Conservation (phyloP, 768 basidiomycete species). For the Macrolepiota fuliginosa region DNA sequence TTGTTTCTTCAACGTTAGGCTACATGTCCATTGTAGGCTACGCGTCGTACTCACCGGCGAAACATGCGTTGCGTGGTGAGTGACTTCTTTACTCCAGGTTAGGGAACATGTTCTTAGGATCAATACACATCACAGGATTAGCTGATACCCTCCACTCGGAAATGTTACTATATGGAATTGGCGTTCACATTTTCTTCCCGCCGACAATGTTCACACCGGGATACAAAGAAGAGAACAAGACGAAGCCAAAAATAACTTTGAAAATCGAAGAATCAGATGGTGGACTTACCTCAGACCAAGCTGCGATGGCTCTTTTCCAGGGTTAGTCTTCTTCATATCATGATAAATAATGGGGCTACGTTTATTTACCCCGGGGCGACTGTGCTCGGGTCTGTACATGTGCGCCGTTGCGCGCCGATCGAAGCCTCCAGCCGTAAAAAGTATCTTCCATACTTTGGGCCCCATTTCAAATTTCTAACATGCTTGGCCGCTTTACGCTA, state of each 20-base stretch:
- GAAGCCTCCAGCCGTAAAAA: background rate
- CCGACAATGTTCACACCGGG: constrained; percentile 79
- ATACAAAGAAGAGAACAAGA: constrained; percentile 69
- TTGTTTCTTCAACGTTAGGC: constrained; percentile 73
- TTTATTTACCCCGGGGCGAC: constrained; percentile 1
- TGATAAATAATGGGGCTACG: background rate
- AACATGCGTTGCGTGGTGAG: constrained; percentile 82
- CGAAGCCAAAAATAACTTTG: constrained; percentile 71
- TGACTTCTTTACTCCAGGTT: constrained; percentile 1
- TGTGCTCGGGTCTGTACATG: background rate
- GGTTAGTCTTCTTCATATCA: constrained; percentile 36
- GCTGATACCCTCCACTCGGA: constrained; percentile 84
- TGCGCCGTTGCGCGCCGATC: background rate
- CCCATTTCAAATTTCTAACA: background rate
- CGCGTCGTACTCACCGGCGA: constrained; percentile 77
- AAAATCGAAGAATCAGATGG: constrained; percentile 75
- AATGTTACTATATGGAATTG: constrained; percentile 71
- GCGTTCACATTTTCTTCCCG: constrained; percentile 81
- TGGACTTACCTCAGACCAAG: constrained; percentile 59
- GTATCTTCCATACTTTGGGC: background rate
- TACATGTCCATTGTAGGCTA: constrained; percentile 79
- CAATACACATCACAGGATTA: constrained; percentile 48
- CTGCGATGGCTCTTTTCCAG: constrained; percentile 55
- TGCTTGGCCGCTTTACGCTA: background rate
- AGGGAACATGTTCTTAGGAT: background rate